Evolutionary conservation across 2,329 filamentous ascomycete genomes (phyloP).

Genomic region (Chaetomium olivaceum): DNA sequence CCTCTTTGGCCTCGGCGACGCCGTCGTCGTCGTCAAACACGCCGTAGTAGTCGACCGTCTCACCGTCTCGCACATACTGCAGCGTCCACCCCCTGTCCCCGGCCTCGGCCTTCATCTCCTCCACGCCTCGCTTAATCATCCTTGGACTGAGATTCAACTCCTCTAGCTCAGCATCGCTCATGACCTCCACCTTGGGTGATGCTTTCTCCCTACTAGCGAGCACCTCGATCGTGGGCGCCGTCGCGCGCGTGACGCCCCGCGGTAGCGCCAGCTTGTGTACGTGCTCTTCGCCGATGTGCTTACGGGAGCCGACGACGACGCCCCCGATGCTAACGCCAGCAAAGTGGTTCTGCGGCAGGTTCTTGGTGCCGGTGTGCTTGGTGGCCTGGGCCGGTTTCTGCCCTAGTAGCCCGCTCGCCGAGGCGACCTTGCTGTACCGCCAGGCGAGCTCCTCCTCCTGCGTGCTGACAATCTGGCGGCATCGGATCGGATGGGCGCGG

Average conservation of each 20-base stretch:
- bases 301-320: constrained; percentile 53
- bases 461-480: constrained; percentile 65
- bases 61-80: constrained; percentile 71
- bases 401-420: constrained; percentile 42
- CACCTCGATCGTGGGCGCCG: constrained; percentile 43
- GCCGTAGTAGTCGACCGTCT: constrained; percentile 45
- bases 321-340: constrained; percentile 51
- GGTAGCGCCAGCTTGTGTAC: constrained; percentile 49
- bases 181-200: constrained; percentile 50
- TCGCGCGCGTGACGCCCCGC: constrained; percentile 40
- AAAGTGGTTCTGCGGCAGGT: constrained; percentile 28
- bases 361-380: constrained; percentile 14
- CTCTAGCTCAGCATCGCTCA: constrained; percentile 68
- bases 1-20: constrained; percentile 46
- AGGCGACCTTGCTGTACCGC: constrained; percentile 41
- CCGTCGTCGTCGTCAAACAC: constrained; percentile 42
- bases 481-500: constrained; percentile 73
- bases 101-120: constrained; percentile 68
- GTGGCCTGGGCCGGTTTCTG: constrained; percentile 23
- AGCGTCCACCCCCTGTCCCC: constrained; percentile 76
- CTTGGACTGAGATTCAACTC: constrained; percentile 66
- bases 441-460: constrained; percentile 50
- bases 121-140: constrained; percentile 67
- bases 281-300: constrained; percentile 52
- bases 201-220: constrained; percentile 61